Evolutionary conservation across 108 stramenopile genomes (phyloP), one percentile per base, ranked within the genome.

Genomic region (Pseudonitzschia pungens): DNA sequence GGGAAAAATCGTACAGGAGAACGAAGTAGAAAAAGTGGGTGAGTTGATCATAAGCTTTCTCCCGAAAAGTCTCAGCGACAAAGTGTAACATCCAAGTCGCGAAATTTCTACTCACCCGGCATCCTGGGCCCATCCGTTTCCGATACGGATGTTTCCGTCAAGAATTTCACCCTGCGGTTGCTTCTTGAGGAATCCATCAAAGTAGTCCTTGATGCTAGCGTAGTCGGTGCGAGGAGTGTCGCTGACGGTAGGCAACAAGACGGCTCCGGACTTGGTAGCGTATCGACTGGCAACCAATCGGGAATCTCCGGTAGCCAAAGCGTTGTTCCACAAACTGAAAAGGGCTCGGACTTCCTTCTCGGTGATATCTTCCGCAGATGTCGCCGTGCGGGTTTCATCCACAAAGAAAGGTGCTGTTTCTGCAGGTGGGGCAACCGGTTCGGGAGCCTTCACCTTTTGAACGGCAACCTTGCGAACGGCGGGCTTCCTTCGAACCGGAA

Each of bases 281-380:
- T 87, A 87, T 14, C 83, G 83, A 21, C 65, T 69, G 40, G 86
- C 86, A 18, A 87, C 86, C 44, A 80, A 73, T 42, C 79, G 70
- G 22, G 81, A 78, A 33, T 84, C 84, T 18, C 78, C 81, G 24
- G 86, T 87, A 63, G 83, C 81, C 26, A 90, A 72, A 8, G 89
- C 84, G 42, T 83, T 50, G 53, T 87, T 89, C 88, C 88, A 89
- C 3, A 89, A 73, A 51, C 68, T 75, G 56, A 89, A 89, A 15
- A 89, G 70, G 27, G 81, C 76, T 26, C 86, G 79, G 14, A 90
- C 81, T 70, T 90, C 77, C 8, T 67, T 75, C 31, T 79, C 72
- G 8, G 80, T 73, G 33, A 80, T 81, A 18, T 67, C 65, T 15
- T 16, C 32, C 9, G 60, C 50, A 7, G 70, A 51, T 26, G 54